Evolutionary conservation across 768 basidiomycete genomes (phyloP).

Genomic region (Termitomyces sp.): DNA sequence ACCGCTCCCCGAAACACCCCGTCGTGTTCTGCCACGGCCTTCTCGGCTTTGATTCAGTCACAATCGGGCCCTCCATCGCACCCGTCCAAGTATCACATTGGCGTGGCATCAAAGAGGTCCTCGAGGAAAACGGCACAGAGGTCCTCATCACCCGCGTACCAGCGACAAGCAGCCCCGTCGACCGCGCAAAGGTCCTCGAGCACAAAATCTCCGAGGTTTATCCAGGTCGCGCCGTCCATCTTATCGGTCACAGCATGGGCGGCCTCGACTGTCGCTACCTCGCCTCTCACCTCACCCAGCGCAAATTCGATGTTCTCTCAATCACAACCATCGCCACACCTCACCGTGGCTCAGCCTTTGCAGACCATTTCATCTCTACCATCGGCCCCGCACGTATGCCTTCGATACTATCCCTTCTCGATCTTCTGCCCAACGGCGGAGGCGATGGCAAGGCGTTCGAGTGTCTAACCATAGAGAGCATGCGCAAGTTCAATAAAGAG

Average conservation of each 20-base stretch:
- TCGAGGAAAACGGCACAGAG: slow-evolving; percentile 84
- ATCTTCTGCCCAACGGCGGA: slow-evolving; percentile 85
- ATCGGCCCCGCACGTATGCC: slow-evolving; percentile 69
- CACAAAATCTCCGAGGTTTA: slow-evolving; percentile 75
- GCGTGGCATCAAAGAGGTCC: slow-evolving; percentile 93
- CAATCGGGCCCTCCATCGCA: slow-evolving; percentile 71
- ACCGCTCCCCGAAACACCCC: slow-evolving; percentile 77
- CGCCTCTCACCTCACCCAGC: slow-evolving; percentile 70
- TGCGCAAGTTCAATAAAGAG: slow-evolving; percentile 85
- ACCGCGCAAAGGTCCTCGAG: slow-evolving; percentile 89
- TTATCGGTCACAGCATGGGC: slow-evolving; percentile 86
- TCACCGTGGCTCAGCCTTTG: slow-evolving; percentile 91
- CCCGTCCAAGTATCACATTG: slow-evolving; percentile 90
- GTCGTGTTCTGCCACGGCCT: slow-evolving; percentile 96
- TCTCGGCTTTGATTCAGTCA: slow-evolving; percentile 84
- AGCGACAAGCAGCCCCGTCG: slow-evolving; percentile 83
- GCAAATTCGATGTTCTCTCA: slow-evolving; percentile 77
- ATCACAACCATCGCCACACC: slow-evolving; percentile 95
- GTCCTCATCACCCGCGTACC: slow-evolving; percentile 94
- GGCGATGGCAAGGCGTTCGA: slow-evolving; percentile 96
- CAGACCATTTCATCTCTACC: slow-evolving; percentile 81
- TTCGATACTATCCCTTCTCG: slow-evolving; percentile 68
- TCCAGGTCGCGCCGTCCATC: slow-evolving; percentile 81
- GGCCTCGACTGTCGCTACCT: slow-evolving; percentile 93
- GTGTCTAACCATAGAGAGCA: slow-evolving; percentile 77